phyloP scores from a whole-genome alignment of 139 green algal genomes.

The Ulvella scutata region DNA sequence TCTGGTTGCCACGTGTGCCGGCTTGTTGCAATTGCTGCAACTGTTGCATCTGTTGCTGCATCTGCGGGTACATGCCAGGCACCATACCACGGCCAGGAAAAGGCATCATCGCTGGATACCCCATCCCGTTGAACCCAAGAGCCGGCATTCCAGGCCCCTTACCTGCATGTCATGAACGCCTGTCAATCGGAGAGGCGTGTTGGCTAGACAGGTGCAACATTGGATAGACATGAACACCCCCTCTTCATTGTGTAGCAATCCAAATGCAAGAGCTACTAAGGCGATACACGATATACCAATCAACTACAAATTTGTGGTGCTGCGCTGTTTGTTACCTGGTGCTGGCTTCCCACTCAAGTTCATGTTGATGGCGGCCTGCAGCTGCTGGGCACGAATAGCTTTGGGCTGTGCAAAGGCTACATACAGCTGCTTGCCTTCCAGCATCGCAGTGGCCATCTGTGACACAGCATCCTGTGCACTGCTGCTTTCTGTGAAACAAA shows the following conservation, averaged over 20 bases:
- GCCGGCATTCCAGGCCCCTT: too few species aligned
- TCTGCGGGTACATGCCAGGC: background rate
- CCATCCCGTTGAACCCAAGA: background rate
- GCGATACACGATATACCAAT: too few species aligned
- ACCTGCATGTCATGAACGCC: background rate
- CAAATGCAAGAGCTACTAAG: too few species aligned
- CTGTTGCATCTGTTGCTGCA: background rate
- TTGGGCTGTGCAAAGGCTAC: conserved; percentile 78
- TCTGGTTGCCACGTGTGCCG: background rate
- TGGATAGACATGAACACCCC: too few species aligned
- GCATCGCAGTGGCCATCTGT: conserved; percentile 67
- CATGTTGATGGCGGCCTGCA: background rate
- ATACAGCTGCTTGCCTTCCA: conserved; percentile 80
- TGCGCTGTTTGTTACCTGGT: background rate
- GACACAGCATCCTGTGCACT: conserved; percentile 71
- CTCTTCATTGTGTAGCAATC: too few species aligned
- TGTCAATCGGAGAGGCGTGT: too few species aligned
- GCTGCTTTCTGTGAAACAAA: conserved; percentile 74
- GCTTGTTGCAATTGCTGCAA: too few species aligned
- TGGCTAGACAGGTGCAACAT: too few species aligned
- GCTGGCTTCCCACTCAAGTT: background rate
- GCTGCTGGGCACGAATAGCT: conserved; percentile 5
- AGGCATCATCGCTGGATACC: background rate
- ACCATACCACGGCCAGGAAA: background rate
- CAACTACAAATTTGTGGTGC: too few species aligned